A percentile compares a stretch with the other conserved stretches of the same genome.
Evolutionary conservation across 345 rosid genomes (phyloP).

Genomic region (Salix viminalis): DNA sequence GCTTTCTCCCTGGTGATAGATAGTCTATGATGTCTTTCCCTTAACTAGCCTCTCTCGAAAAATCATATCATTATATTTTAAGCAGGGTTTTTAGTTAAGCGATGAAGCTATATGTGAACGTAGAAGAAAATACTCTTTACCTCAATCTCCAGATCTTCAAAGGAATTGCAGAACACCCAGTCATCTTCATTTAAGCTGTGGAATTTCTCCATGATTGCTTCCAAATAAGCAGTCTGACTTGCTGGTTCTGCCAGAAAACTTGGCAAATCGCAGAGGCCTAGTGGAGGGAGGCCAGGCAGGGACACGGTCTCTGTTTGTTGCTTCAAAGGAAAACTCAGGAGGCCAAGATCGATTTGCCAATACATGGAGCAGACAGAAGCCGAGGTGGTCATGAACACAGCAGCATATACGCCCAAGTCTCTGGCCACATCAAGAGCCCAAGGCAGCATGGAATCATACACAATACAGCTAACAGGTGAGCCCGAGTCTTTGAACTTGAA

Average conservation of each 20-base stretch:
- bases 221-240: slow-evolving; percentile 35
- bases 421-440: slow-evolving; percentile 53
- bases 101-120: background rate
- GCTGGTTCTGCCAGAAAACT: slow-evolving; percentile 33
- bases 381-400: slow-evolving; percentile 40
- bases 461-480: slow-evolving; percentile 33
- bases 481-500: slow-evolving; percentile 24
- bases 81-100: too few relatives aligned
- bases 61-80: too few relatives aligned
- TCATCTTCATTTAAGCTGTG: slow-evolving; percentile 21
- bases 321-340: slow-evolving; percentile 26
- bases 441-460: slow-evolving; percentile 43
- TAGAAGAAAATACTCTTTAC: slow-evolving; percentile 14
- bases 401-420: slow-evolving; percentile 29
- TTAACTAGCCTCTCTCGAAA: too few relatives aligned
- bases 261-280: slow-evolving; percentile 33
- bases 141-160: slow-evolving; percentile 44
- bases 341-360: slow-evolving; percentile 29
- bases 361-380: slow-evolving; percentile 44
- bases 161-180: slow-evolving; percentile 48
- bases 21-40: too few relatives aligned
- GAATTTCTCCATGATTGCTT: slow-evolving; percentile 27
- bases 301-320: slow-evolving; percentile 16
- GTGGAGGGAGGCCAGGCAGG: slow-evolving; percentile 43
- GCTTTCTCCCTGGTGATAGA: too few relatives aligned